A percentile compares a stretch with the other conserved stretches of the same genome.
Conservation (phyloP, 352 stramenopile genomes). For the Pythium diclinum region DNA sequence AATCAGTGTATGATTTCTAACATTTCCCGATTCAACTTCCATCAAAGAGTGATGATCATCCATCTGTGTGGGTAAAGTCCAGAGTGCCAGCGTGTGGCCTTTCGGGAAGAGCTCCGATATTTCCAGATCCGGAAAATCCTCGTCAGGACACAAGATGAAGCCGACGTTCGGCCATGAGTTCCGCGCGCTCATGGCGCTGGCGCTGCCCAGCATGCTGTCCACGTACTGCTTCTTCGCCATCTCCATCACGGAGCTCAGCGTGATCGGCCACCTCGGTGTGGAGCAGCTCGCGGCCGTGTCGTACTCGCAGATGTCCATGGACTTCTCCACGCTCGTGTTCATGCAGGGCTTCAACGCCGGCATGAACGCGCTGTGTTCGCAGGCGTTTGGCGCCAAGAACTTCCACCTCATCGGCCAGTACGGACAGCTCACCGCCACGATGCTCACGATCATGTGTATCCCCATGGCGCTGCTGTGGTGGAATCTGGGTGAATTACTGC, state of each 20-base stretch:
- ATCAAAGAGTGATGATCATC: no score
- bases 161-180: slow-evolving; percentile 32
- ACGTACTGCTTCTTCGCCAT: slow-evolving; percentile 82
- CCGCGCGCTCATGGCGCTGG: slow-evolving; percentile 47
- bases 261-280: slow-evolving; percentile 74
- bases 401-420: slow-evolving; percentile 68
- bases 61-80: no score
- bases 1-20: not conserved
- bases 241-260: slow-evolving; percentile 76
- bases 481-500: slow-evolving; percentile 59
- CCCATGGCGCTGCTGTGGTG: slow-evolving; percentile 75
- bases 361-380: slow-evolving; percentile 79
- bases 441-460: slow-evolving; percentile 60
- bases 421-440: slow-evolving; percentile 52
- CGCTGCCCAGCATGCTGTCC: slow-evolving; percentile 51
- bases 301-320: slow-evolving; percentile 76
- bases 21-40: no score
- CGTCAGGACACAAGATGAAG: slow-evolving; percentile 6
- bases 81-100: not conserved
- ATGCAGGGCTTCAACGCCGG: slow-evolving; percentile 81
- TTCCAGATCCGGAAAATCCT: not conserved
- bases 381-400: slow-evolving; percentile 85
- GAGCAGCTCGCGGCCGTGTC: slow-evolving; percentile 70
- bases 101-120: not conserved
- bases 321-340: slow-evolving; percentile 73